These are phyloP conservation scores for Russula compacta DNA, from an alignment of 768 basidiomycete species.

Conservation along the genomic window DNA sequence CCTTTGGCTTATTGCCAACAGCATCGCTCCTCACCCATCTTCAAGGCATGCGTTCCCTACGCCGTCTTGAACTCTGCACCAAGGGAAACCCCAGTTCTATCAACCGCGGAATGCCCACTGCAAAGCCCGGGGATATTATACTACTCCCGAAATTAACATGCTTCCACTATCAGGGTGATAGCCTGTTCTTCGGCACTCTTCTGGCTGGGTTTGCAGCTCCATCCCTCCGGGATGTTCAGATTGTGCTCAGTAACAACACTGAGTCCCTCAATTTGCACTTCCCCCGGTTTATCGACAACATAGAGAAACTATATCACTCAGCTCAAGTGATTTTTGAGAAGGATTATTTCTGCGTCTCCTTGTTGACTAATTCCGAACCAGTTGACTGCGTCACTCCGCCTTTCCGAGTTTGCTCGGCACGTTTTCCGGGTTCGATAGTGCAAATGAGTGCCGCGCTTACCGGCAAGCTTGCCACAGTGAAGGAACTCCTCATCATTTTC, in stretches of 20 bases:
- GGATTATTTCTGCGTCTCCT: accelerated
- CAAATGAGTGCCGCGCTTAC: not conserved
- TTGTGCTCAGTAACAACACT: accelerated
- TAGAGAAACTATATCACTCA: not conserved
- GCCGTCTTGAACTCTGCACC: not conserved
- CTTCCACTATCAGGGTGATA: not conserved
- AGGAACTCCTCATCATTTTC: not conserved
- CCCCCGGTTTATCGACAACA: not conserved
- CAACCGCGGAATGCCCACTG: not conserved
- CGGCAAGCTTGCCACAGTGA: not conserved
- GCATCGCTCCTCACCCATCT: not conserved
- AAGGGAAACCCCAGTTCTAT: accelerated
- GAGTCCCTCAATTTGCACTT: not conserved
- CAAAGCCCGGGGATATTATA: not conserved
- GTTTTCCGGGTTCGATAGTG: not conserved
- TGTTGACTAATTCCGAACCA: not conserved
- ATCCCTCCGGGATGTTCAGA: not conserved
- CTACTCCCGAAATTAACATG: not conserved
- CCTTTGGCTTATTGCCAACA: not conserved
- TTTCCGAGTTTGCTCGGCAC: not conserved
- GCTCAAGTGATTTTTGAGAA: not conserved
- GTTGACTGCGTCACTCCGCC: too few species aligned
- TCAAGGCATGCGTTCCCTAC: not conserved
- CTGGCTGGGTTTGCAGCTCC: not conserved
- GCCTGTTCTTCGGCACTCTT: not conserved